Conservation (phyloP, 129 eudicot genomes). For the Flaveria linearis region DNA sequence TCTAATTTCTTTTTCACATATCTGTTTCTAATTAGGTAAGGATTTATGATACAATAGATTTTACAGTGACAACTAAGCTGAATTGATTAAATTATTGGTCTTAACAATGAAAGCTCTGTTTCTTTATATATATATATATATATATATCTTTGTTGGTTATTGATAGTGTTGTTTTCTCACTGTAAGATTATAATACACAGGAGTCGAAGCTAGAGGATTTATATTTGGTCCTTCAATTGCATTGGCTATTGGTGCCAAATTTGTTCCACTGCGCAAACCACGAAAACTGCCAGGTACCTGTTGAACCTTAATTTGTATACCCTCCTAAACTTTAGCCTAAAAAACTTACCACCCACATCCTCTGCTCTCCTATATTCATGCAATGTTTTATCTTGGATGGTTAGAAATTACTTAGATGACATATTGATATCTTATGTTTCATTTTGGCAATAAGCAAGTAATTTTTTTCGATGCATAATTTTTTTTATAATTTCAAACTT, state of each 20-base stretch:
- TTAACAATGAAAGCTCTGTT: conserved; percentile 17
- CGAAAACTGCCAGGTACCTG: conserved; percentile 76
- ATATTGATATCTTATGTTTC: background rate
- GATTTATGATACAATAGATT: conserved; percentile 6
- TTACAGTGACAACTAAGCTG: conserved; percentile 14
- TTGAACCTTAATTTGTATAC: background rate
- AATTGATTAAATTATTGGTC: conserved; percentile 2
- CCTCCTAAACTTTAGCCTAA: background rate
- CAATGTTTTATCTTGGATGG: no score
- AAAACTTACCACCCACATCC: background rate
- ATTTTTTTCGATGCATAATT: background rate
- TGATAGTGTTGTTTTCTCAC: background rate
- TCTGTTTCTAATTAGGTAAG: background rate
- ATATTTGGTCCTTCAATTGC: conserved; percentile 95
- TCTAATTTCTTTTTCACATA: conserved; percentile 19
- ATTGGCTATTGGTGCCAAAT: conserved; percentile 94
- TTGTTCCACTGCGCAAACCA: conserved; percentile 90
- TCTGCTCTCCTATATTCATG: background rate
- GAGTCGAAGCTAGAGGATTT: conserved; percentile 99
- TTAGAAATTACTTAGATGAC: background rate
- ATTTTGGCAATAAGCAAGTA: background rate
- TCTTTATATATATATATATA: background rate
- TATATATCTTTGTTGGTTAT: no score
- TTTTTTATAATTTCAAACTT: background rate
- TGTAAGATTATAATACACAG: conserved; percentile 37